Conservation (phyloP, 441 rosid genomes). For the Isatis lusitanica region DNA sequence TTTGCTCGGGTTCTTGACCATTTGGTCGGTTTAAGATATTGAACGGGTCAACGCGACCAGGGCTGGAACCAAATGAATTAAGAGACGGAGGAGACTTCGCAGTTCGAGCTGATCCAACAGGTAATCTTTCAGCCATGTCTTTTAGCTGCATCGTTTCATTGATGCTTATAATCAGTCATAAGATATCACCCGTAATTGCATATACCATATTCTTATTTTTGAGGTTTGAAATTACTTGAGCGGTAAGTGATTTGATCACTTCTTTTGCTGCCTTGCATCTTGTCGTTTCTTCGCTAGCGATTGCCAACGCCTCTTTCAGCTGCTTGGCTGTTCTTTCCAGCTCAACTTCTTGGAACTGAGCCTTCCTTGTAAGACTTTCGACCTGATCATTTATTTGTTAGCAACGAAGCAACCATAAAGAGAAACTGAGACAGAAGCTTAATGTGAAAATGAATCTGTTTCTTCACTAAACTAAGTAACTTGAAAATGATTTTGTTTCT, state of each 20-base stretch:
- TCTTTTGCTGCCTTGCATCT: conserved; percentile 97
- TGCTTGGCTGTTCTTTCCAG: conserved; percentile 86
- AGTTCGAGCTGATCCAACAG: conserved; percentile 62
- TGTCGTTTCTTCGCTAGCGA: conserved; percentile 85
- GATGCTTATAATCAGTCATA: conserved; percentile 17
- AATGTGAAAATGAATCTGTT: not conserved
- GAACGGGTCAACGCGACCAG: conserved; percentile 52
- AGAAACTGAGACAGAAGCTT: conserved; percentile 12
- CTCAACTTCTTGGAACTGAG: conserved; percentile 88
- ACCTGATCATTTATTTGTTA: conserved; percentile 51
- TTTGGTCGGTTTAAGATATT: conserved; percentile 49
- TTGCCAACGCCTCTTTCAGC: conserved; percentile 80
- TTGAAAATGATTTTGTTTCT: not conserved
- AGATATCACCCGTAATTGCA: not conserved
- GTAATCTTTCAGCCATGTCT: conserved; percentile 91
- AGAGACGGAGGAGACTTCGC: conserved; percentile 63
- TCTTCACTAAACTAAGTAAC: conserved; percentile 6
- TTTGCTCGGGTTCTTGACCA: conserved; percentile 58
- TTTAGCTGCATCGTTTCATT: conserved; percentile 53
- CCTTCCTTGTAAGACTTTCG: conserved; percentile 77
- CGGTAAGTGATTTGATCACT: conserved; percentile 93
- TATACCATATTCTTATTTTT: not conserved
- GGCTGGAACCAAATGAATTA: conserved; percentile 55
- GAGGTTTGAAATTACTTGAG: conserved; percentile 54
- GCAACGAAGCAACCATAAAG: conserved; percentile 22